Conservation (phyloP, 306 rosid genomes). For the Arachis hypogaea region DNA sequence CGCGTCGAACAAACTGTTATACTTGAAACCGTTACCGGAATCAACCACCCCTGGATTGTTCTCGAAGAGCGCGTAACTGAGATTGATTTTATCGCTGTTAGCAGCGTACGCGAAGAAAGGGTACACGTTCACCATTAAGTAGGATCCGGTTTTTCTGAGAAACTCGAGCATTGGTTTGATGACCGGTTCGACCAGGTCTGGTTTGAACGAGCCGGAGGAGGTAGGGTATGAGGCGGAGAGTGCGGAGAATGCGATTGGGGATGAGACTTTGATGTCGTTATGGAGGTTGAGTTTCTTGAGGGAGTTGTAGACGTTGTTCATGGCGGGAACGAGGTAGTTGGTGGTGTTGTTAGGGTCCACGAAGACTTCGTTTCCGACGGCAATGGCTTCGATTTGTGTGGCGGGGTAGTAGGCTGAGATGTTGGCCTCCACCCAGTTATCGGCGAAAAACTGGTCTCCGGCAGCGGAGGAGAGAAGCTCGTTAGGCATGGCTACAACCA, state of each 20-base stretch:
- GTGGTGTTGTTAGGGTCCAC: conserved; percentile 71
- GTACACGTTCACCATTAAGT: conserved; percentile 75
- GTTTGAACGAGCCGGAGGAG: conserved; percentile 75
- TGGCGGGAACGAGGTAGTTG: conserved; percentile 69
- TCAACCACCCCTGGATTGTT: conserved; percentile 70
- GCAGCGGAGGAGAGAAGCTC: conserved; percentile 72
- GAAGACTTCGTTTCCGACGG: conserved; percentile 89
- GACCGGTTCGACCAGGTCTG: conserved; percentile 64
- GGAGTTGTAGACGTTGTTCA: conserved; percentile 63
- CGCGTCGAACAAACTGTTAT: conserved; percentile 63
- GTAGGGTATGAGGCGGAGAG: conserved; percentile 70
- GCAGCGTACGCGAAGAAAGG: conserved; percentile 74
- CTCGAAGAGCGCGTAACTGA: conserved; percentile 63
- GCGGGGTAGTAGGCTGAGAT: conserved; percentile 59
- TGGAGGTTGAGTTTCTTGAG: conserved; percentile 48
- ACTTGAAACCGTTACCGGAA: conserved; percentile 70
- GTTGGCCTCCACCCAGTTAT: conserved; percentile 72
- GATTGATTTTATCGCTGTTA: conserved; percentile 54
- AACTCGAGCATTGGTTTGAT: conserved; percentile 73
- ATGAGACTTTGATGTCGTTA: conserved; percentile 59
- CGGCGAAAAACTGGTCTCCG: conserved; percentile 59
- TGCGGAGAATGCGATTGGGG: conserved; percentile 73
- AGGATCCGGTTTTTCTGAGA: conserved; percentile 57
- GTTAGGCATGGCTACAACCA: conserved; percentile 67
- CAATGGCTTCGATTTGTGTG: conserved; percentile 73